Percentiles rank a stretch among this genome's conserved stretches.
These are phyloP conservation scores for Serendipita sp. DNA, from an alignment of 1,284 basidiomycete species.

Conservation along the genomic window DNA sequence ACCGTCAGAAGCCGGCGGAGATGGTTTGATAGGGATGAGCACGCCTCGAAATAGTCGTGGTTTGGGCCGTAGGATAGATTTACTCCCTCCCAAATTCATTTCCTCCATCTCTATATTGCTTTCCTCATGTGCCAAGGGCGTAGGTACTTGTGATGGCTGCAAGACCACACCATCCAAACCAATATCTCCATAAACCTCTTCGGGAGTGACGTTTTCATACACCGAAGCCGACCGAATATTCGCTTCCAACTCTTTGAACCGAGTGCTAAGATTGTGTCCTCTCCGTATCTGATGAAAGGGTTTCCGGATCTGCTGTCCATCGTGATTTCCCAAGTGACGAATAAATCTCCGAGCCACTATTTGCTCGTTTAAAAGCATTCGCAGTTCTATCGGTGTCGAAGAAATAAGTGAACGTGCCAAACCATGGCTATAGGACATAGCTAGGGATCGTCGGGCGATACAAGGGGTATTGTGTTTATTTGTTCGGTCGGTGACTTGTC, in stretches of 20 bases:
- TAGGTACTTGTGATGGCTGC: not conserved
- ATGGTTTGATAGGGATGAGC: not conserved
- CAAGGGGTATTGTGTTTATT: not conserved
- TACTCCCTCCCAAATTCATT: not conserved
- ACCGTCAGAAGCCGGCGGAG: constrained; percentile 1
- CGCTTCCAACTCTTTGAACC: not conserved
- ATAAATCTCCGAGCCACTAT: not conserved
- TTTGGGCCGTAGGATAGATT: constrained; percentile 5
- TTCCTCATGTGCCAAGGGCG: not conserved
- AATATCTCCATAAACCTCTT: not conserved
- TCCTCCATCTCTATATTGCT: not conserved
- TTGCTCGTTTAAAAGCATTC: not conserved
- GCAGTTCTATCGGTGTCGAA: not conserved
- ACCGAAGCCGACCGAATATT: not conserved
- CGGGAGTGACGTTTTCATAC: not conserved
- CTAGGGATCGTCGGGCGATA: not conserved
- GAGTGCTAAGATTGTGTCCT: not conserved
- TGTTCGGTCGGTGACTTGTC: not conserved
- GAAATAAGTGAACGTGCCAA: not conserved
- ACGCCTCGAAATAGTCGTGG: not conserved
- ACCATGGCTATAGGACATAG: not conserved
- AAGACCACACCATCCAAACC: not conserved
- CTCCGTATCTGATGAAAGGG: not conserved
- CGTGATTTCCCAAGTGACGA: not conserved
- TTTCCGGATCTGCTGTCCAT: not conserved